Conservation (phyloP, 345 rosid genomes). For the Eucalyptus fibrosa region DNA sequence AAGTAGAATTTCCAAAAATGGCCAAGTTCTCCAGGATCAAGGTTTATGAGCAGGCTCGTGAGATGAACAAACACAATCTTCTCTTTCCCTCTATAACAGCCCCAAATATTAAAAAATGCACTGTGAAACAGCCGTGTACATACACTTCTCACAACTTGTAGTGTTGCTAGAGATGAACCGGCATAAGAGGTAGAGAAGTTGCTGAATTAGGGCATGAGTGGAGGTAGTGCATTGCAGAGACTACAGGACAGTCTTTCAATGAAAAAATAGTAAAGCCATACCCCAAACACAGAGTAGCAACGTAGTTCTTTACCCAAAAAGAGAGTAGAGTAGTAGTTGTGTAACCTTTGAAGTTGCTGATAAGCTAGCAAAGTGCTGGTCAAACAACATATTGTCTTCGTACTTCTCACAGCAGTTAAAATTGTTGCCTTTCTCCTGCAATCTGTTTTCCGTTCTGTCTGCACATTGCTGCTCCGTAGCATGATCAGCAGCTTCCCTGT, state of each 20-base stretch:
- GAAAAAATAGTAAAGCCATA: background rate
- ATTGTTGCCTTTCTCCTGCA: conserved; percentile 5
- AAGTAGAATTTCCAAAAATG: background rate
- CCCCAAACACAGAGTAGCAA: background rate
- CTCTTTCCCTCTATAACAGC: background rate
- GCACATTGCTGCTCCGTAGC: background rate
- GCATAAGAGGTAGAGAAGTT: background rate
- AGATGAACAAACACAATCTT: background rate
- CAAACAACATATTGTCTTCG: conserved; percentile 31
- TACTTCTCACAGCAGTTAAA: background rate
- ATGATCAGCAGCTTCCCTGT: background rate
- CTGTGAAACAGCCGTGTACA: background rate
- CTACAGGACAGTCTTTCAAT: background rate
- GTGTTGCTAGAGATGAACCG: background rate
- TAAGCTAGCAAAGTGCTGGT: conserved; percentile 43
- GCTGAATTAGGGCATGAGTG: background rate
- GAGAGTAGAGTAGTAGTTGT: background rate
- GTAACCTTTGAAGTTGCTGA: conserved; percentile 34
- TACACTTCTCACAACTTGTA: background rate
- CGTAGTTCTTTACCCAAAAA: background rate
- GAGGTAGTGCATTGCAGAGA: background rate
- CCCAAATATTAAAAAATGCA: background rate
- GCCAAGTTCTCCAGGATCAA: background rate
- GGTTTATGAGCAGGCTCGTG: background rate
- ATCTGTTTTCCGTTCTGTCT: conserved; percentile 3